Percentiles rank a stretch among this genome's conserved stretches.
phyloP scores from a whole-genome alignment of 2,329 filamentous ascomycete genomes.

The Onygena corvina region DNA sequence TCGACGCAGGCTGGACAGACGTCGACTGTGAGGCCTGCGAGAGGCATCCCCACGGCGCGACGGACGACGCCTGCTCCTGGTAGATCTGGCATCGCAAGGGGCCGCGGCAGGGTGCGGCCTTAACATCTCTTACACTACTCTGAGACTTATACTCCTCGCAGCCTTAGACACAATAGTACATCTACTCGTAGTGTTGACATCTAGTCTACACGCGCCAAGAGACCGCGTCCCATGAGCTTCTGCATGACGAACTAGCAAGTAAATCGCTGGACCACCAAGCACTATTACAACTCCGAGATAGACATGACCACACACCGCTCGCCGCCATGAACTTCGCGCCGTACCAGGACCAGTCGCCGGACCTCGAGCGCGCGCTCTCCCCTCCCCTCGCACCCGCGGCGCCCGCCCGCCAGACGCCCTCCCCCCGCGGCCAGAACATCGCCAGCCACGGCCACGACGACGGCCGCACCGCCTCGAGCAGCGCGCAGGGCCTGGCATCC shows the following conservation, averaged over 20 bases:
- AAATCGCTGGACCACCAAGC: too few relatives aligned
- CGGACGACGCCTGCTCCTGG: constrained; percentile 31
- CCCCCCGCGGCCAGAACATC: constrained; percentile 24
- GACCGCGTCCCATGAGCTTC: too few relatives aligned
- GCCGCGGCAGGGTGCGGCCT: constrained; percentile 24
- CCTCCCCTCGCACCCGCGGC: constrained; percentile 51
- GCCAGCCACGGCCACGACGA: constrained; percentile 16
- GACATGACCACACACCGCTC: background rate
- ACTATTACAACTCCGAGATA: too few relatives aligned
- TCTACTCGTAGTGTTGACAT: too few relatives aligned
- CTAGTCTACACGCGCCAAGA: too few relatives aligned
- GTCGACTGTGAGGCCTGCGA: constrained; percentile 17
- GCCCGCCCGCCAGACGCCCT: constrained; percentile 35
- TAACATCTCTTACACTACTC: too few relatives aligned
- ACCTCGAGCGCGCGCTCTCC: constrained; percentile 68
- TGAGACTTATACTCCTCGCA: too few relatives aligned
- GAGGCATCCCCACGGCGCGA: constrained; percentile 23
- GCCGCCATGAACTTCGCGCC: constrained; percentile 79
- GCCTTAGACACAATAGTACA: too few relatives aligned
- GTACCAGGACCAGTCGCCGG: constrained; percentile 85
- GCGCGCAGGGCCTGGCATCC: constrained; percentile 7
- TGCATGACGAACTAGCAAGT: too few relatives aligned
- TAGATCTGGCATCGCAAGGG: constrained; percentile 27
- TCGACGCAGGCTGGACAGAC: constrained; percentile 18
- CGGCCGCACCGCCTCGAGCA: constrained; percentile 24